A percentile compares a stretch with the other conserved stretches of the same genome.
phyloP scores from a whole-genome alignment of 768 basidiomycete species.

The Suillus cothurnatus region DNA sequence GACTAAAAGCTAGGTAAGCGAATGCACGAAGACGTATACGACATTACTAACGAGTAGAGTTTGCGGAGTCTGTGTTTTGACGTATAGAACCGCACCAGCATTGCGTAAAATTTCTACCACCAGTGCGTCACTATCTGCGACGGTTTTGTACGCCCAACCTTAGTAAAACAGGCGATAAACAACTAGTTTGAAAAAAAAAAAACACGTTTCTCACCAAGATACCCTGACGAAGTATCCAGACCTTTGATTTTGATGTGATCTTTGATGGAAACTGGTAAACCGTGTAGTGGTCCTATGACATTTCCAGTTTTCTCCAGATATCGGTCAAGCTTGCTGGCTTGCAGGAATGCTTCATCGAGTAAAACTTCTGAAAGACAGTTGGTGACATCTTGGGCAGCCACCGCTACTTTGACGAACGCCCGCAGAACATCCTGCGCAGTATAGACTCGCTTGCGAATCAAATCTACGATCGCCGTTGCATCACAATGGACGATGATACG shows the following conservation, averaged over 20 bases:
- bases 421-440: constrained; percentile 28
- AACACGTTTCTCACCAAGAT: constrained; percentile 19
- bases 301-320: constrained; percentile 47
- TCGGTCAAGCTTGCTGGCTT: constrained; percentile 53
- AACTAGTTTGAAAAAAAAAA: background rate
- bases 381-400: constrained; percentile 37
- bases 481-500: constrained; percentile 32
- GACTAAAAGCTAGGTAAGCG: constrained; percentile 36
- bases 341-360: constrained; percentile 48
- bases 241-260: constrained; percentile 50
- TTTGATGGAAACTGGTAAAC: constrained; percentile 47
- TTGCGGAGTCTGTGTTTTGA: constrained; percentile 51
- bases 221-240: constrained; percentile 41
- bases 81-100: constrained; percentile 48
- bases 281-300: constrained; percentile 48
- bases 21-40: constrained; percentile 5
- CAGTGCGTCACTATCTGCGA: constrained; percentile 44
- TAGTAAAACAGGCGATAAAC: constrained; percentile 23
- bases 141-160: constrained; percentile 42
- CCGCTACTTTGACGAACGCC: constrained; percentile 30
- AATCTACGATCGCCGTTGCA: constrained; percentile 29
- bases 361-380: constrained; percentile 64
- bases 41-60: constrained; percentile 45
- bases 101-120: constrained; percentile 46
- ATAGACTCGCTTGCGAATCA: constrained; percentile 23